A percentile compares a stretch with the other conserved stretches of the same genome.
Evolutionary conservation across 164 flowering plant species (phyloP).

Genomic region (Aristolochia californica): DNA sequence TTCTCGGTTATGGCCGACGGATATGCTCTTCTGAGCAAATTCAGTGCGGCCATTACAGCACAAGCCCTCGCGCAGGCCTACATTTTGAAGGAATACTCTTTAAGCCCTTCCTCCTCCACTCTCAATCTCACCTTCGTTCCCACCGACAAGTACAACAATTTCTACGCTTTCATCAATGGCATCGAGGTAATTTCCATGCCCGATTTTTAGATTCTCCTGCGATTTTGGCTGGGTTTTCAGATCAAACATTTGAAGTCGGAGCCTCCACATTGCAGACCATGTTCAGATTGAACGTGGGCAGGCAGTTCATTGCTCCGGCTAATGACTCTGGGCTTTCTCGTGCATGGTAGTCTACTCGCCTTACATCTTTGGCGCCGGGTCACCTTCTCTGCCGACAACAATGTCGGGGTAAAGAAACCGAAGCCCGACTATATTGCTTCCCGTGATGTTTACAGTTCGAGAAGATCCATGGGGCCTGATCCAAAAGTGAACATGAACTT

Average conservation of each 20-base stretch:
- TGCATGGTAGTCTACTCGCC: conserved; percentile 73
- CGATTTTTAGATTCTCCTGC: conserved; percentile 30
- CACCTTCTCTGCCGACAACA: conserved; percentile 16
- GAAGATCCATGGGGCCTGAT: conserved; percentile 50
- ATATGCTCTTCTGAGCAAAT: conserved; percentile 46
- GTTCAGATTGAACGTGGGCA: conserved; percentile 70
- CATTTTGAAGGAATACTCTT: conserved; percentile 44
- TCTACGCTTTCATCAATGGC: conserved; percentile 72
- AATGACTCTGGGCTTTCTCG: conserved; percentile 47
- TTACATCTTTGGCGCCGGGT: conserved; percentile 46
- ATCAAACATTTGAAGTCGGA: conserved; percentile 21
- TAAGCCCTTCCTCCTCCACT: conserved; percentile 14
- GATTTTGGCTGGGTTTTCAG: conserved; percentile 32
- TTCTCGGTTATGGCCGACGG: conserved; percentile 39
- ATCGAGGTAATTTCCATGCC: conserved; percentile 61
- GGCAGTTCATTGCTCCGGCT: conserved; percentile 46
- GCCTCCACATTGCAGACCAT: conserved; percentile 34
- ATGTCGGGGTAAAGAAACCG: conserved; percentile 22
- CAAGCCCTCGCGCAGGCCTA: conserved; percentile 63
- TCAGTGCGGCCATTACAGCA: conserved; percentile 65
- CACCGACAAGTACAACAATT: conserved; percentile 14
- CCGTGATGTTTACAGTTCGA: conserved; percentile 37
- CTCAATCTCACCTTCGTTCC: conserved; percentile 50
- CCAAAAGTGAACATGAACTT: conserved; percentile 28
- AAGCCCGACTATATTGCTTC: conserved; percentile 39